These are phyloP conservation scores for Dillenia suffruticosa DNA, from an alignment of 164 flowering plant genomes.

Conservation along the genomic window DNA sequence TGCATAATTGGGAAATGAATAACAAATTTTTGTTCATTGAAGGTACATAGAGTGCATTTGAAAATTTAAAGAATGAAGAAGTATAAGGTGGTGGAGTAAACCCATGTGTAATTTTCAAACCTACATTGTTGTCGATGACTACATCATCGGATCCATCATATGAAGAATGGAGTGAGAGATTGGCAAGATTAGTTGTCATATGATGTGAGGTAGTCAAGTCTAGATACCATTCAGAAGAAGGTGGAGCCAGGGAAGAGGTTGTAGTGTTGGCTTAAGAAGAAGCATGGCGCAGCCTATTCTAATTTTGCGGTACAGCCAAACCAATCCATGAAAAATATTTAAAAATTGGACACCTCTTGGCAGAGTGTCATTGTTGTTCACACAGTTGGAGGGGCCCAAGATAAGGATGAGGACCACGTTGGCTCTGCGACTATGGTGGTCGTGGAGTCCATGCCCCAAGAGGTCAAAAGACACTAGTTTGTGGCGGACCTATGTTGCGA, in stretches of 20 bases:
- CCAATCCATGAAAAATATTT: not conserved
- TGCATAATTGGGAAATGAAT: not conserved
- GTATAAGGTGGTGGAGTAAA: not conserved
- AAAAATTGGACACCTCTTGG: not conserved
- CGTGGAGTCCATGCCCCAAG: not conserved
- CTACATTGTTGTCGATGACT: not conserved
- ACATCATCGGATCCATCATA: conserved; percentile 5
- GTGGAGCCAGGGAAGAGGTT: not conserved
- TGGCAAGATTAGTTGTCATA: not conserved
- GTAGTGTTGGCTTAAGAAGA: not conserved
- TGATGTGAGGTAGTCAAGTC: not conserved
- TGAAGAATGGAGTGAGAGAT: conserved; percentile 2
- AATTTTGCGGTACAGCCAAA: not conserved
- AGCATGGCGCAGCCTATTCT: not conserved
- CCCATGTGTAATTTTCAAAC: not conserved
- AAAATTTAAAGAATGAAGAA: not conserved
- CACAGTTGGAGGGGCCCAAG: not conserved
- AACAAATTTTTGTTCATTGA: not conserved
- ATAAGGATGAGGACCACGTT: not conserved
- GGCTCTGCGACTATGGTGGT: not conserved
- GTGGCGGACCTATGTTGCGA: not conserved
- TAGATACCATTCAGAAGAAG: not conserved
- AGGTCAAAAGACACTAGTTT: not conserved
- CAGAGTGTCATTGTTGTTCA: not conserved
- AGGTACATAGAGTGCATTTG: conserved; percentile 1